phyloP scores from a whole-genome alignment of 495 filamentous ascomycete genomes.

The Trichoderma virens region DNA sequence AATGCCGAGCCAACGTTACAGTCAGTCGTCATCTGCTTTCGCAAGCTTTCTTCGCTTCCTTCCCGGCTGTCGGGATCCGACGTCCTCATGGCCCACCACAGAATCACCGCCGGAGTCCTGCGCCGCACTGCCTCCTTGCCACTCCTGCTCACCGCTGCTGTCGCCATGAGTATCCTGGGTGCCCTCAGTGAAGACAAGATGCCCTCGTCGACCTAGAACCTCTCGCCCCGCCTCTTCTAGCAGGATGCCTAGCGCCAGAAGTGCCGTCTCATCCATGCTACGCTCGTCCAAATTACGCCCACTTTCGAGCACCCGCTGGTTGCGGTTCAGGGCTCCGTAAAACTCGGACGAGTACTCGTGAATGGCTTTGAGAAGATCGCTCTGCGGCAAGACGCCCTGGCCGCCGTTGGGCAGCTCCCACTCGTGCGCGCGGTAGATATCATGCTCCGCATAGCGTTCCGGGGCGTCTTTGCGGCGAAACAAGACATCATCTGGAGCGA shows the following conservation, averaged over 20 bases:
- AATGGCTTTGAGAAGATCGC: slow-evolving; percentile 66
- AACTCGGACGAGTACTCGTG: slow-evolving; percentile 69
- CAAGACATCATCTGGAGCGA: slow-evolving; percentile 69
- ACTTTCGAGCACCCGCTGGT: not conserved
- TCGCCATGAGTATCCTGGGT: slow-evolving; percentile 15
- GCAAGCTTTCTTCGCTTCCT: slow-evolving; percentile 3
- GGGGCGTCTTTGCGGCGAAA: slow-evolving; percentile 58
- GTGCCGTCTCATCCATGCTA: slow-evolving; percentile 77
- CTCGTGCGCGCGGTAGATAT: slow-evolving; percentile 57
- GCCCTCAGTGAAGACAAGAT: slow-evolving; percentile 67
- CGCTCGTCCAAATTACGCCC: slow-evolving; percentile 40
- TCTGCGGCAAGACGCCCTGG: slow-evolving; percentile 50
- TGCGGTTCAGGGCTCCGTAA: slow-evolving; percentile 38
- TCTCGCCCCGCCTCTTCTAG: slow-evolving; percentile 67
- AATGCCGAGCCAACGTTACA: not conserved
- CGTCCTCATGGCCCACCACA: not conserved
- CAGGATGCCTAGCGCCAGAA: slow-evolving; percentile 73
- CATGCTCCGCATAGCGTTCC: slow-evolving; percentile 56
- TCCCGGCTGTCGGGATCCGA: not conserved
- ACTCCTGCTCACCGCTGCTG: not conserved
- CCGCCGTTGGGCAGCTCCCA: slow-evolving; percentile 31
- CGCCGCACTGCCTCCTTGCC: not conserved
- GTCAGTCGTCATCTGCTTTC: not conserved
- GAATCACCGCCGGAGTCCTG: not conserved
- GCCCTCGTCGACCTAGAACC: slow-evolving; percentile 59